Base-by-base conservation (phyloP, 306 rosid genomes). In the Sicyos baderoa region DNA sequence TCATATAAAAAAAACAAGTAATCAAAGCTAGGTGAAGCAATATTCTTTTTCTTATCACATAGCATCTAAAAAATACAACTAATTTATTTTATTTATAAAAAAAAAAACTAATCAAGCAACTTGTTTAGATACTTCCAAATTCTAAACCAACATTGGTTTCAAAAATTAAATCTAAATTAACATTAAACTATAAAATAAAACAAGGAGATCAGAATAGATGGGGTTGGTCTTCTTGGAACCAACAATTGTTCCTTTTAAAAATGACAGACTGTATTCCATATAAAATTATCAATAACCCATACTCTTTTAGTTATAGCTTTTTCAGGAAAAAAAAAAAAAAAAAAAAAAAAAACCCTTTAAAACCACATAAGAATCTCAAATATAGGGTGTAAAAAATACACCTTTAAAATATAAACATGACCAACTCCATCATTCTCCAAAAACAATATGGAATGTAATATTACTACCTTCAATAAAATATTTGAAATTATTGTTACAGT, bases 241-340 rank as follows among this genome's bases (percentile, higher is more conserved):
- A 12, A 50, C 70, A 45, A 47, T 66, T 21, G 19, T 12, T 47
- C 25, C 49, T 61, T 50, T 13, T 10, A 66, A 66, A 19, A 12
- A 12, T 22, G 71, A 66, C 71, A 66, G 71, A 2, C 71, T 66
- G 71, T 47, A 37, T 67, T 15, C 23, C 72, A 48, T 67, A 25
- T 49, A 15, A 23, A 67, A 48, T 67, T 65, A 22, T 25, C 54
- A 66, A 66, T 13, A 66, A 22, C 71, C 71, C 71, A 21, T 65
- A 29, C 49, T 61, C 21, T 60, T 16, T 15, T 49, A 49, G 18
- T 14, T 49, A 0, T 49, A 6, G 18, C 54, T 16, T 54, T 9
- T 54, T 9, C 22, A 54, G 11, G 9, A 54, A 54, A 0, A 55
- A 55, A 21, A 0, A 22, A 54, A 29, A 2, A 29, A n/a, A 19